These are phyloP conservation scores for Gossypium bickii DNA, from an alignment of 345 rosid genomes.

Conservation along the genomic window DNA sequence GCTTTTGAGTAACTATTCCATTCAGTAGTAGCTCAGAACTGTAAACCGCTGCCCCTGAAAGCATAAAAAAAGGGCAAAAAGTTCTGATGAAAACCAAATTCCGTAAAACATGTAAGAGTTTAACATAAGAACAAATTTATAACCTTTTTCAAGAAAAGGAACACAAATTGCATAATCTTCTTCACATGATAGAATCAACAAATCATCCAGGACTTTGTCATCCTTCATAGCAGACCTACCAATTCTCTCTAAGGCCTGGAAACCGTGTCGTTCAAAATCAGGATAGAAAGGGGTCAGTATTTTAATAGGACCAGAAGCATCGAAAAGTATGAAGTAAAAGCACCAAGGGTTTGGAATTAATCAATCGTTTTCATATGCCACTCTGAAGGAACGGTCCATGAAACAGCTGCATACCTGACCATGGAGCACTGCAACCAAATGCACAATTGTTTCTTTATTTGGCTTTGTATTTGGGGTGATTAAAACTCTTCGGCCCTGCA, in stretches of 20 bases:
- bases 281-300: conserved; percentile 8
- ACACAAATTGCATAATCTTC: conserved; percentile 54
- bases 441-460: conserved; percentile 53
- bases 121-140: not conserved
- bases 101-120: not conserved
- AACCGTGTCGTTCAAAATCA: conserved; percentile 16
- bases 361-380: not conserved
- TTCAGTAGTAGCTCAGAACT: conserved; percentile 81
- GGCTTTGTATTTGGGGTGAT: conserved; percentile 73
- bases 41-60: conserved; percentile 67
- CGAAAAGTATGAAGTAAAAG: not conserved
- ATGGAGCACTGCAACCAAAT: conserved; percentile 57
- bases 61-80: not conserved
- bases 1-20: conserved; percentile 82
- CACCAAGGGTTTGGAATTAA: not conserved
- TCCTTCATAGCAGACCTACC: conserved; percentile 69
- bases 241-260: conserved; percentile 67
- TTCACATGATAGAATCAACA: conserved; percentile 79
- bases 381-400: not conserved
- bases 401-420: conserved; percentile 50
- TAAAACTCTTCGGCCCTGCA: conserved; percentile 65
- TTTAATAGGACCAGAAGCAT: not conserved
- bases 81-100: not conserved
- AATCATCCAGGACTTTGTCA: conserved; percentile 43
- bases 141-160: conserved; percentile 83